Base-by-base conservation (phyloP, 768 basidiomycete species). In the Russula griseocarnosa region DNA sequence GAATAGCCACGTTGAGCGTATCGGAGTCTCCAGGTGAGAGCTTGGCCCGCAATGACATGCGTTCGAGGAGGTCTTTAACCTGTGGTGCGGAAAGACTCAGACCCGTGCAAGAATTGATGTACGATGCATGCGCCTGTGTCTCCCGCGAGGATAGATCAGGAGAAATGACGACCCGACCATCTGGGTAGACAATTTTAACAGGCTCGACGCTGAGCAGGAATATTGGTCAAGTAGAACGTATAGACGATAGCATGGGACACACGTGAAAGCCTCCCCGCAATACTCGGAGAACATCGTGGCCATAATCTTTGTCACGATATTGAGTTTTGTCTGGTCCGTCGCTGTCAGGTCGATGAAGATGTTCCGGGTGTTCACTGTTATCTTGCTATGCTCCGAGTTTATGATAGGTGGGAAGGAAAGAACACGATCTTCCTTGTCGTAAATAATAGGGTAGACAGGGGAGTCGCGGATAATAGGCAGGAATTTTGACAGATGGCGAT, bases 261-360 rank as follows among this genome's bases (percentile, higher is more conserved):
- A 98, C 95, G 91, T 87, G 83, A 87, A 98, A 4, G 94, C 92
- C 47, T 92, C 85, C 65, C 84, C 83, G 73, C 92, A 94, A 73
- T 99, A 97, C 75, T 98, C 95, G 2, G 96, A 88, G 76, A 99
- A 99, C 95, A 98, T 96, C n/a, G 92, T 88, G 2, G 89, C 80
- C 14, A 99, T 85, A 66, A 98, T 95, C 74, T 95, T 97, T 54
- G 94, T 84, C 58, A 98, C 97, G 55, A 98, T 95, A 67, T 88
- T 86, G 64, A 99, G 85, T 76, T 99, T 99, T 32, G 96, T 98
- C 72, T 91, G 83, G 72, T 99, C 97, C 20, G 94, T 97, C 3
- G 95, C 95, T 10, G 97, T 98, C 34, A 95, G 86, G 75, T 99
- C 97, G 69, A 99, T 90, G 78, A 98, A 98, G 73, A 99, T 79